These are phyloP conservation scores for Trichoderma hamatum DNA, from an alignment of 2,329 filamentous ascomycete genomes.

Conservation along the genomic window DNA sequence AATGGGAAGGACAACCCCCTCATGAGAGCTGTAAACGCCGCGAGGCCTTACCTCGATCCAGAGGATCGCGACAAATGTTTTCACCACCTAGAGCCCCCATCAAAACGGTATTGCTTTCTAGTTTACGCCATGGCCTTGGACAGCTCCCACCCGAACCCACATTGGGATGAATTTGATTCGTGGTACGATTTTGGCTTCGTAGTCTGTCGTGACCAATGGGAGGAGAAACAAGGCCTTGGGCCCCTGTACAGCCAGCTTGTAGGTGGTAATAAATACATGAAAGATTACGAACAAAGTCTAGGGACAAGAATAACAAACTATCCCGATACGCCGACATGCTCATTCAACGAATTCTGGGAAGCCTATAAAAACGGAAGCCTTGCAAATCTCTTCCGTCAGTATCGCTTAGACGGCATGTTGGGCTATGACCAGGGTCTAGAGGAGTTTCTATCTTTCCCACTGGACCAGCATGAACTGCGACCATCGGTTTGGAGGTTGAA, in stretches of 20 bases:
- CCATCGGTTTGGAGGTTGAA: slow-evolving; percentile 14
- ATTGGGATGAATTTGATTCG: background rate
- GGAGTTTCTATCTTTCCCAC: background rate
- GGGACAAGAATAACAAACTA: background rate
- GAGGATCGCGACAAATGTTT: background rate
- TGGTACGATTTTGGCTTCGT: slow-evolving; percentile 15
- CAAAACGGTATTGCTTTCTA: slow-evolving; percentile 14
- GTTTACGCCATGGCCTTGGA: slow-evolving; percentile 9
- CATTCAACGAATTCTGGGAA: slow-evolving; percentile 1
- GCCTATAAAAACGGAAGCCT: background rate
- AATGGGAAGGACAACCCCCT: background rate
- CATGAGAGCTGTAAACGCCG: background rate
- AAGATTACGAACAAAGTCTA: background rate
- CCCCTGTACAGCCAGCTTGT: background rate
- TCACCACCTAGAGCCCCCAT: background rate
- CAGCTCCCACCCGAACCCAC: background rate
- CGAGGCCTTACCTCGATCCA: background rate
- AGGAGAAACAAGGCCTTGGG: background rate
- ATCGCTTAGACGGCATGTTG: background rate
- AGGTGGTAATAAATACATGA: background rate
- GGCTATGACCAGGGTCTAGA: background rate
- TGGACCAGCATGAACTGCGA: background rate
- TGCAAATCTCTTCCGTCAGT: background rate
- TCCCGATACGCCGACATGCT: background rate
- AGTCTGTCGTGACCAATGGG: background rate